Base-by-base conservation (phyloP, 176 grass and related monocot species). In the Typha latifolia region DNA sequence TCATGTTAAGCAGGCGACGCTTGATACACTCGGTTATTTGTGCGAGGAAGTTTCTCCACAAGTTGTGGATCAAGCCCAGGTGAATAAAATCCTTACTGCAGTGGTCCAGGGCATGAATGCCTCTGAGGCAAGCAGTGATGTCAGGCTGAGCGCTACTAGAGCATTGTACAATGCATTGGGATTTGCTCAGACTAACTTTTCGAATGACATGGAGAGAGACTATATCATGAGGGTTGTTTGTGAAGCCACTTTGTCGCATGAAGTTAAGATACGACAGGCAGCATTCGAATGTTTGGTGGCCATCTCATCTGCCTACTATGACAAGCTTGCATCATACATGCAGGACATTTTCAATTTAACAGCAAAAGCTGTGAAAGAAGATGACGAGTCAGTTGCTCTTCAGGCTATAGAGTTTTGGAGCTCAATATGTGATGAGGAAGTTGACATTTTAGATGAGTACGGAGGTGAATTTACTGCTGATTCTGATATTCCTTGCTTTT, bases 341-440 rank as follows among this genome's bases (percentile, higher is more conserved):
- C 85, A 85, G 49, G 90, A 88, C 55, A 80, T 94, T 63, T 94
- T 94, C 78, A 83, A 66, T 76, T 85, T 94, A 47, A 94, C 90
- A 61, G 80, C 85, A 72, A 94, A 89, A 55, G 85, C 90, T 80
- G 85, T 94, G 62, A 94, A 53, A 77, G 90, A 61, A 71, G 90
- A 94, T 70, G 79, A 94, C 69, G 90, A 94, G 79, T 82, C 85
- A n/a, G 90, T 94, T 79, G 90, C 90, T 26, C 85, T 94, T 66
- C 90, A 94, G 77, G 90, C 90, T 34, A 89, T 94, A 69, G 90
- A 94, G 63, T 94, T 94, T 65, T 94, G 90, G 90, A 94, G 90
- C 71, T 94, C 90, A 29, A 86, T 94, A 64, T 94, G 90, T 76
- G 90, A 94, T 22, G 90, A 94, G 63, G 90, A 94, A 80, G 89